A percentile compares a stretch with the other conserved stretches of the same genome.
phyloP scores from a whole-genome alignment of 2,329 filamentous ascomycete genomes.

The Monilinia fructicola region DNA sequence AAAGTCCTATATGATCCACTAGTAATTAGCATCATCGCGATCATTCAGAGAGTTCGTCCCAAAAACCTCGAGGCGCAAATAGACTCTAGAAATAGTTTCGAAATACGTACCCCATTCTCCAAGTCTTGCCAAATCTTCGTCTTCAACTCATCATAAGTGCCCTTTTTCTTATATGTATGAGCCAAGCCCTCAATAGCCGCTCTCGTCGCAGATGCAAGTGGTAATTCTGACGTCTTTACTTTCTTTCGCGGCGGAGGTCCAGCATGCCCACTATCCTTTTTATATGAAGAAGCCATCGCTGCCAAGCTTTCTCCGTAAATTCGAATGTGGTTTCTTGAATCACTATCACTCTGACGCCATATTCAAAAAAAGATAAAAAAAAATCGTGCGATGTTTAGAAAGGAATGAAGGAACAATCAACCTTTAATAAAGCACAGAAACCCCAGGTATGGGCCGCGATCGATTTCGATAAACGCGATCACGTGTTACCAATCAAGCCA shows the following conservation, averaged over 20 bases:
- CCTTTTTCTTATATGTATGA: conserved; percentile 84
- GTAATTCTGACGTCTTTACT: conserved; percentile 73
- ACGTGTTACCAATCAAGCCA: not conserved
- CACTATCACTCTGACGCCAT: not conserved
- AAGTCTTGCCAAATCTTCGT: conserved; percentile 77
- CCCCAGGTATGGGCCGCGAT: not conserved
- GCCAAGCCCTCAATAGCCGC: conserved; percentile 71
- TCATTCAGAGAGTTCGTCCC: not conserved
- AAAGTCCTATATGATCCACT: conserved; percentile 55
- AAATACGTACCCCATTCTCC: conserved; percentile 58
- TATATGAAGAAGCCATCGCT: conserved; percentile 8
- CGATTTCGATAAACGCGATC: conserved; percentile 6
- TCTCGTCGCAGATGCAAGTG: conserved; percentile 69
- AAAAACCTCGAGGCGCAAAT: not conserved
- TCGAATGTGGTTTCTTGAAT: not conserved
- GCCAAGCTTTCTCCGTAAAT: not conserved
- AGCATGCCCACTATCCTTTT: conserved; percentile 30
- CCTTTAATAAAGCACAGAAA: not conserved
- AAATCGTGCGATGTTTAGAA: not conserved
- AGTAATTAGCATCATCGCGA: conserved; percentile 12
- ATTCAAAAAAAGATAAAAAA: not conserved
- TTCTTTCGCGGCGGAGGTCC: conserved; percentile 45
- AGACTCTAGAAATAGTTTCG: not conserved
- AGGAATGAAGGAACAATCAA: not conserved
- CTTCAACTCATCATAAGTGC: conserved; percentile 74